Evolutionary conservation across 2,329 filamentous ascomycete species (phyloP).

Genomic region (Parafenestella ontariensis): DNA sequence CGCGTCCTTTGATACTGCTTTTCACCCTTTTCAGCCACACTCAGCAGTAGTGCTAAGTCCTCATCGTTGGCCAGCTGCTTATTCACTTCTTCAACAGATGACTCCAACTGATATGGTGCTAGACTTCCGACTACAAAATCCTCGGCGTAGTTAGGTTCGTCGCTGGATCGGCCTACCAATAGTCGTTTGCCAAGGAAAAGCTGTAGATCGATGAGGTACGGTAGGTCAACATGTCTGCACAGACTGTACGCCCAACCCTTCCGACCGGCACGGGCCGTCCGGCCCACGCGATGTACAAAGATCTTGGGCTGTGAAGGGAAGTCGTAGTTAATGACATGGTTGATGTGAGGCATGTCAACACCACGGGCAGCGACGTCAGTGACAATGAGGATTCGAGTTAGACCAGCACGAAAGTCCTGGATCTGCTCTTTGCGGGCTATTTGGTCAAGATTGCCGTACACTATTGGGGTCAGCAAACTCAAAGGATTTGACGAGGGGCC

Average conservation of each 20-base stretch:
- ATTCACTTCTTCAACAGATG: conserved; percentile 80
- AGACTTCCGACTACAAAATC: conserved; percentile 85
- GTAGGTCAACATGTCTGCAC: conserved; percentile 83
- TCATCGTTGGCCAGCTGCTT: conserved; percentile 77
- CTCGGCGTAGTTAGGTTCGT: conserved; percentile 73
- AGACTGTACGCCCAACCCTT: conserved; percentile 95
- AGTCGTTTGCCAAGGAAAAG: conserved; percentile 89
- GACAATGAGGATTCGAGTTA: conserved; percentile 89
- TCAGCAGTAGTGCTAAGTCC: conserved; percentile 74
- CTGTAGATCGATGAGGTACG: conserved; percentile 92
- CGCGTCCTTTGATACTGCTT: conserved; percentile 90
- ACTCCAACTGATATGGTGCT: conserved; percentile 74
- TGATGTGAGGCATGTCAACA: conserved; percentile 95
- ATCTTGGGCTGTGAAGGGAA: conserved; percentile 97
- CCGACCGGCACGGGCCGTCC: conserved; percentile 91
- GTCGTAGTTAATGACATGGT: conserved; percentile 98
- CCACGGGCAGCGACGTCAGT: conserved; percentile 96
- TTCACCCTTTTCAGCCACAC: conserved; percentile 85
- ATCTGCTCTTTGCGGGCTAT: conserved; percentile 92
- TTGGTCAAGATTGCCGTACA: conserved; percentile 94
- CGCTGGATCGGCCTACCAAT: conserved; percentile 71
- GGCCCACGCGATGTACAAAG: conserved; percentile 93
- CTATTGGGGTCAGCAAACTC: conserved; percentile 44
- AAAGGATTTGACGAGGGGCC: neutral
- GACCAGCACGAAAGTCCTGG: conserved; percentile 83